These are phyloP conservation scores for Zelopaecilomyces penicillatus DNA, from an alignment of 2,329 filamentous ascomycete species.

Conservation along the genomic window DNA sequence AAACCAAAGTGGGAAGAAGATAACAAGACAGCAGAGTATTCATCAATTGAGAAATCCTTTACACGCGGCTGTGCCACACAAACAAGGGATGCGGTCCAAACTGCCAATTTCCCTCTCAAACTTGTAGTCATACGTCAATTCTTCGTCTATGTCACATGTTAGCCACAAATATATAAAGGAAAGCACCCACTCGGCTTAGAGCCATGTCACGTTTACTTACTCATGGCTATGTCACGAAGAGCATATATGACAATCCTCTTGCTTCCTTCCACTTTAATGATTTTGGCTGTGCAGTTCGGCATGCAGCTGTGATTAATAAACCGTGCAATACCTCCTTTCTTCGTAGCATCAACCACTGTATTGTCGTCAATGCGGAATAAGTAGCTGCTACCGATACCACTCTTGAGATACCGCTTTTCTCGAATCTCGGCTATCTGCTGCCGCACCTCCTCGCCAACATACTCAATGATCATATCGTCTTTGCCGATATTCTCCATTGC, in stretches of 20 bases:
- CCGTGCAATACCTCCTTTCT: slow-evolving; percentile 93
- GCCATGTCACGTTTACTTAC: slow-evolving; percentile 47
- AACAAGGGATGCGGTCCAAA: slow-evolving; percentile 89
- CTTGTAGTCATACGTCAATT: slow-evolving; percentile 99
- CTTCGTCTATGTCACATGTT: slow-evolving; percentile 62
- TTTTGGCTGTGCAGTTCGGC: slow-evolving; percentile 98
- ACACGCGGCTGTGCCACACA: slow-evolving; percentile 91
- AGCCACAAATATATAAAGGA: slow-evolving; percentile 9
- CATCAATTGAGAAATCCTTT: slow-evolving; percentile 95
- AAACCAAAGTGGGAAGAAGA: too few relatives aligned
- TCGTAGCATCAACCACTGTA: slow-evolving; percentile 95
- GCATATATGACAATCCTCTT: slow-evolving; percentile 99
- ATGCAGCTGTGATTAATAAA: slow-evolving; percentile 99
- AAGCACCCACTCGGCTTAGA: not conserved
- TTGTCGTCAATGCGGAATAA: slow-evolving; percentile 97
- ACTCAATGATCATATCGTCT: slow-evolving; percentile 99
- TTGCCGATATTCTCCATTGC: slow-evolving; percentile 95
- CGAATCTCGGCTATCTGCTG: slow-evolving; percentile 97
- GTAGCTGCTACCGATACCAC: slow-evolving; percentile 94
- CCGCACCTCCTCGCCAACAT: slow-evolving; percentile 93
- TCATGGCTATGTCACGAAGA: slow-evolving; percentile 85
- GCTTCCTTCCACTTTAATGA: slow-evolving; percentile 96
- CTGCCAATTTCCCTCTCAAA: slow-evolving; percentile 96
- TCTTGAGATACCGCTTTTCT: slow-evolving; percentile 86
- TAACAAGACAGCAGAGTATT: too few relatives aligned